Base-by-base conservation (phyloP, 306 rosid genomes). In the Dryas alaskensis region DNA sequence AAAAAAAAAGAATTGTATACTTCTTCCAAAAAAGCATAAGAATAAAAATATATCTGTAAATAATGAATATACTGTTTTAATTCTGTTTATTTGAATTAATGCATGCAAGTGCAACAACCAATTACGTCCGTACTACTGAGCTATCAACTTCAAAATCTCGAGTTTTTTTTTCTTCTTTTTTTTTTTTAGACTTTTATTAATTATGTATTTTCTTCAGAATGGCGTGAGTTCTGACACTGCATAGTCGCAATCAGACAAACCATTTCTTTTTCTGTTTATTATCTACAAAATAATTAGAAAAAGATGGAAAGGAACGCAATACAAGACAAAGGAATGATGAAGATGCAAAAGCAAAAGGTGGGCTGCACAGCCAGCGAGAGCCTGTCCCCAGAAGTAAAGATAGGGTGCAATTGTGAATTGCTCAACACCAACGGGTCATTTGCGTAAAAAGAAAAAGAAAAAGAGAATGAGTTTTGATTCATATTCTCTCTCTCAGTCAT, bases 291-390 rank as follows among this genome's bases (percentile, higher is more conserved):
- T 25, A 59, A 22, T 45, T 27, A 70, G 46, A 54, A 55, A 6
- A 0, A 40, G 59, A 5, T 22, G 37, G 19, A 70, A 70, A 70
- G 45, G 67, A 72, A 45, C 57, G 47, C 67, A 72, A 72, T 16
- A 72, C 67, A 13, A 72, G 67, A 58, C 67, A 72, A 58, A 58
- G 46, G 57, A 72, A 72, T 58, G 76, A 58, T 72, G 66, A 27
- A 45, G 57, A 37, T 4, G 53, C 42, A 19, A 27, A 70, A 70
- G 76, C 75, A 58, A 58, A 71, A 71, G 75, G 65, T 8, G 0
- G 0, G 39, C 42, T 53, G 51, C 63, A 10, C n/a, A 6, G n/a
- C 31, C 27, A 45, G 19, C 76, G 13, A n/a, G 13, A n/a, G 39
- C 10, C 8, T 45, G 67, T 72, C 57, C 67, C 57, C 39, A 25